These are phyloP conservation scores for Fusarium azukiicola DNA, from an alignment of 2,329 filamentous ascomycete genomes.

Conservation along the genomic window DNA sequence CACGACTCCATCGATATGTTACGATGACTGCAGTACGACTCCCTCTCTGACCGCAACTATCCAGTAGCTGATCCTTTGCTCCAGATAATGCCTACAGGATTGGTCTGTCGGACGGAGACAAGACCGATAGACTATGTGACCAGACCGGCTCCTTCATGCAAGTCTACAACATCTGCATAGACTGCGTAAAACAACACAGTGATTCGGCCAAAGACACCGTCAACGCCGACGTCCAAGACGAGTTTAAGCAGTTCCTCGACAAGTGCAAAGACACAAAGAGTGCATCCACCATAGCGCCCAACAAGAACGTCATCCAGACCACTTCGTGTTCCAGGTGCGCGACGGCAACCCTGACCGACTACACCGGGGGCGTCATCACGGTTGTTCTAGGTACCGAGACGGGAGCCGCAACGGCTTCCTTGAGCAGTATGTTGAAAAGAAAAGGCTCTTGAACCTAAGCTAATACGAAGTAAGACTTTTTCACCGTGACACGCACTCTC, in stretches of 20 bases:
- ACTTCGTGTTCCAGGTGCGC: neutral
- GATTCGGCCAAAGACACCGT: conserved; percentile 4
- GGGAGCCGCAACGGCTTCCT: neutral
- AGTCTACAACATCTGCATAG: neutral
- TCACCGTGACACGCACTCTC: neutral
- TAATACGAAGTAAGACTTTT: conserved; percentile 2
- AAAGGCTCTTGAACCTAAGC: neutral
- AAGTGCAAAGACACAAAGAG: neutral
- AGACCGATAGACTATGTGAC: neutral
- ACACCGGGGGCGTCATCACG: neutral
- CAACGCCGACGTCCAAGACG: neutral
- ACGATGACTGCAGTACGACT: conserved; percentile 11
- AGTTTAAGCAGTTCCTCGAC: conserved; percentile 3
- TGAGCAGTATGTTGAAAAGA: neutral
- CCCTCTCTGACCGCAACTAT: neutral
- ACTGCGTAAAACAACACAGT: neutral
- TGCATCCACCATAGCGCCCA: neutral
- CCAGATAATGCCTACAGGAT: conserved; percentile 16
- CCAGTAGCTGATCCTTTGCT: neutral
- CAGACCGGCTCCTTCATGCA: neutral
- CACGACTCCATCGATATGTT: neutral
- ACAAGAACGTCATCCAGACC: neutral
- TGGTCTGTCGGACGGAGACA: conserved; percentile 10
- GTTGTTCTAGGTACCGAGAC: conserved; percentile 3
- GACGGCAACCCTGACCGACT: neutral